Evolutionary conservation across 805 yeast species (phyloP), one percentile per base, ranked within the genome.

Genomic region (Alloascoidea africana): DNA sequence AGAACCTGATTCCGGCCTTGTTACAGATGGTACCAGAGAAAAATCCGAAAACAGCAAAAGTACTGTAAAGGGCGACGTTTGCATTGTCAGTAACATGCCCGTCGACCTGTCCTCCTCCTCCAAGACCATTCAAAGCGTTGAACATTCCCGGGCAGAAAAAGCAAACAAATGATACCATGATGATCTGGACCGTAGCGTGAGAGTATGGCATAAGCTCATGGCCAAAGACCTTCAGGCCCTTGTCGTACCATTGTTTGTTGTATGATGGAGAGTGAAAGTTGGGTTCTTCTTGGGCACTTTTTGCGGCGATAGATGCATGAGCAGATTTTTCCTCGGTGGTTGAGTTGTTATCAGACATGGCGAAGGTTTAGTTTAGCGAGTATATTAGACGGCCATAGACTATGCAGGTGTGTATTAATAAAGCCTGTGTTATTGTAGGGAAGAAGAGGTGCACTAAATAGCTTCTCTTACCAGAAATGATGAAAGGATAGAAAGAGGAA

Each of bases 41-140:
- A 51, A 72, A 69, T 8, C 77, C 78, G 41, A 70, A 45, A n/a
- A 68, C 58, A 17, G 76, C 75, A 46, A 73, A 73, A 1, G 73
- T 66, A 33, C 67, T 59, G 50, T 72, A 63, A 33, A 72, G 56
- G 5, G 77, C 76, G 33, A 67, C 70, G 41, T 59, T 60, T 14
- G 75, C 66, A 45, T 68, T 60, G 45, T 66, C 66, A 30, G 68
- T 60, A 17, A 64, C 62, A 13, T 35, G 41, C 6, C 44, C 34
- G 34, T 46, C 48, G 18, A 48, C 39, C 23, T 47, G 42, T 1
- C 69, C 68, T 17, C 67, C 59, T 37, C 68, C 70, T 16, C 72
- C 72, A 36, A 68, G 59, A 41, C 73, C 74, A 16, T 62, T 45
- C 34, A 68, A 55, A 36, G 73, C 72, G 42, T 67, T 67, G 51